Evolutionary conservation across 805 yeast genomes (phyloP), one percentile per base, ranked within the genome.

Genomic region (Lachancea meyersii): DNA sequence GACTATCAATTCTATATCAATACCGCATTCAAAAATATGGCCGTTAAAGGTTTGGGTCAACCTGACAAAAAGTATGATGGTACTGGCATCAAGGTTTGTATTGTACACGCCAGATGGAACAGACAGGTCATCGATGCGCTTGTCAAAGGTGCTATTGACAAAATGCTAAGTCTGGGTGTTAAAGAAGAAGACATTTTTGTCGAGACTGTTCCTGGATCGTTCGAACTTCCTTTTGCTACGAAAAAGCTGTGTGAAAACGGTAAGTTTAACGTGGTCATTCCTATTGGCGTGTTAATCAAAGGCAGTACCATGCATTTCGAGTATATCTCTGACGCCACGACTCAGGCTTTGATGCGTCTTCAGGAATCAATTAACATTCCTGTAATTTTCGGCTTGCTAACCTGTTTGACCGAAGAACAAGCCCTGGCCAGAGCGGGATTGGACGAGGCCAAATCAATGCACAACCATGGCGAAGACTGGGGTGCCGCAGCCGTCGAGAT

Each of bases 261-360:
- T 41, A 74, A 76, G 20, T 68, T 83, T 44, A 96, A 93, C 63
- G 96, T 91, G 4, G 76, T 91, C 30, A 86, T 93, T 45, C 89
- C 97, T 42, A 87, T 93, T 54, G 98, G 98, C 44, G 89, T 85
- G 30, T 73, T 93, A 57, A 91, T 93, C 68, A 93, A 93, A 69
- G 98, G 98, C 42, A 80, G 89, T 30, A 93, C 97, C 28, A 88
- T 88, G 96, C 98, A 93, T 69, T 93, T 93, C 61, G 98, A 93
- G 68, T 93, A 91, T 69, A 93, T 93, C 55, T 84, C 96, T 61
- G 97, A 93, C 46, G 69, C 96, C 3, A 86, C 83, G 16, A 80
- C 96, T 8, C 78, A 81, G 50, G 91, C 85, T 41, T 70, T 93
- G 53, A 89, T 91, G 97, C 70, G 71, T 48, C 66, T 87, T 54